Evolutionary conservation across 202 grass and related monocot genomes (phyloP), one percentile per base, ranked within the genome.

Genomic region (Zizania palustris): DNA sequence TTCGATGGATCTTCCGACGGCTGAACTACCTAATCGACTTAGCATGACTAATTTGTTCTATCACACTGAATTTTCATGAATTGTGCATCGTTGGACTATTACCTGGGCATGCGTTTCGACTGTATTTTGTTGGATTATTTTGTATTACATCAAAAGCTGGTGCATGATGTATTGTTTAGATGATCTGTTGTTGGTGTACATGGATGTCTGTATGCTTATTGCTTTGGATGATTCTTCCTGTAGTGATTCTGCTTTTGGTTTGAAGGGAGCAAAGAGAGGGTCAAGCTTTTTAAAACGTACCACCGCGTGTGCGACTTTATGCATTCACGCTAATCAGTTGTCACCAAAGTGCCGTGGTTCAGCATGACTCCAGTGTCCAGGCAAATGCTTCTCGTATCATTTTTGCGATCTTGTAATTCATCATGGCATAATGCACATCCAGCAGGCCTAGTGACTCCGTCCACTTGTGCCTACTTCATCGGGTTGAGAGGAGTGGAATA

Each of bases 101-200:
- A 71, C 22, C 63, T 71, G 50, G 76, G 57, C 57, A 71, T 88
- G 76, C 21, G 65, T 55, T 58, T 57, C 3, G 58, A 65, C 46
- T 65, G 16, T 22, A 71, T 78, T 41, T 46, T 58, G 44, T 84
- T 71, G 77, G 22, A 42, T 22, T 41, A 6, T 88, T 71, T 16
- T 6, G 16, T 76, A 64, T 55, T 45, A 35, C 6, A 34, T 33
- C 69, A 45, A 13, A 62, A 62, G 74, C 39, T 74, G 63, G 37
- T 77, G 21, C 22, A 28, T 70, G 65, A 1, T 81, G 77, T 81
- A 80, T 55, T 45, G 28, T 21, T 48, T 85, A 85, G 77, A 85
- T 80, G 37, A 51, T 45, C 1, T 11, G 36, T 57, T 69, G 45
- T 74, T 60, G n/a, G 33, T 86, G 72, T 82, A 77, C 22, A 51